A percentile compares a stretch with the other conserved stretches of the same genome.
phyloP scores from a whole-genome alignment of 306 rosid genomes.

The Acmispon strigosus region DNA sequence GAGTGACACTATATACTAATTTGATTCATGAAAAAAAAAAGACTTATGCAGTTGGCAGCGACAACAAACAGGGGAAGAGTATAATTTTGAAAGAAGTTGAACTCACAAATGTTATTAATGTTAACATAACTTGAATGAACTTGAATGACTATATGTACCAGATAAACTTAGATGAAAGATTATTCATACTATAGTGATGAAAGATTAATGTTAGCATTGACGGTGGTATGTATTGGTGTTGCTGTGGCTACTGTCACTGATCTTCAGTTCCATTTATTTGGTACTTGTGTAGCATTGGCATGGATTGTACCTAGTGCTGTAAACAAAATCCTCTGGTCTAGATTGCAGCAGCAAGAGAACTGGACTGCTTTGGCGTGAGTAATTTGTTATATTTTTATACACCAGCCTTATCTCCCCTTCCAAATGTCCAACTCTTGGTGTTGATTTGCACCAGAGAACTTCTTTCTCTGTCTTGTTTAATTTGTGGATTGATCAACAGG shows the following conservation, averaged over 20 bases:
- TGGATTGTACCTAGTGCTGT: conserved; percentile 87
- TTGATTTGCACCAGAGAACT: not conserved
- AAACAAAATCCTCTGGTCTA: conserved; percentile 88
- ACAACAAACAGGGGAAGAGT: no score
- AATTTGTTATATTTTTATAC: not conserved
- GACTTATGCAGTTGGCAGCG: no score
- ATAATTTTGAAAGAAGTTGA: no score
- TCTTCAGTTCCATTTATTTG: conserved; percentile 70
- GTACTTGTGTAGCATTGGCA: conserved; percentile 79
- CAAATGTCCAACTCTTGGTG: not conserved
- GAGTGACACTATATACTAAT: no score
- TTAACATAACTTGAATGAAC: no score
- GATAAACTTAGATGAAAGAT: no score
- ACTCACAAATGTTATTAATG: no score
- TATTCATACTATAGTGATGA: no score
- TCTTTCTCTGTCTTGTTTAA: conserved; percentile 11
- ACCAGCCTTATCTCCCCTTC: not conserved
- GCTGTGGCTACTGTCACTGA: conserved; percentile 86
- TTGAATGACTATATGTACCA: no score
- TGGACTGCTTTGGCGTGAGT: conserved; percentile 88
- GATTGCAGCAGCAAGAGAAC: conserved; percentile 78
- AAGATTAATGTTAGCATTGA: conserved; percentile 59
- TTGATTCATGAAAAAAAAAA: no score
- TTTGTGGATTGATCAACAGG: conserved; percentile 35
- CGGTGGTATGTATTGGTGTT: conserved; percentile 65